These are phyloP conservation scores for Lentinula aciculospora DNA, from an alignment of 768 basidiomycete species.

Conservation along the genomic window DNA sequence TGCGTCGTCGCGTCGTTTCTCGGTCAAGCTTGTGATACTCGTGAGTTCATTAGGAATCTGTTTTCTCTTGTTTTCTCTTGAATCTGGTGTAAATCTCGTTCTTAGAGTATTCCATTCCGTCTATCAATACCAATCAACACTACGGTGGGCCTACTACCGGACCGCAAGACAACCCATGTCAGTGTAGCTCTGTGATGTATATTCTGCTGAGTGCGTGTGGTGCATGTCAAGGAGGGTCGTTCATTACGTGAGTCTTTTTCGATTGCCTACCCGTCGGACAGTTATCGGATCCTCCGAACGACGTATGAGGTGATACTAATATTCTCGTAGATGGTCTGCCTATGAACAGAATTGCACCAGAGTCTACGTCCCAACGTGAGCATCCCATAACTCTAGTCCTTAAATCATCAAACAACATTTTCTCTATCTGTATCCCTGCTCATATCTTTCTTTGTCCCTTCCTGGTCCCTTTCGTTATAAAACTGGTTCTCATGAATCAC, in stretches of 20 bases:
- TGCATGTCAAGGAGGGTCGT: background rate
- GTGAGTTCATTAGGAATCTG: background rate
- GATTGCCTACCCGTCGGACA: background rate
- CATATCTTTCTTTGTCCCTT: background rate
- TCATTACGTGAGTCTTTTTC: background rate
- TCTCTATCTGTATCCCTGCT: background rate
- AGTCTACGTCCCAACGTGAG: background rate
- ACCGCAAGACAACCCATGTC: background rate
- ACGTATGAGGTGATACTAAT: background rate
- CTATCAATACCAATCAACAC: background rate
- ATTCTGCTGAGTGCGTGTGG: conserved; percentile 1
- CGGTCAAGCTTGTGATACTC: conserved; percentile 17
- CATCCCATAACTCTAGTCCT: background rate
- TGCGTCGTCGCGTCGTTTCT: conserved; percentile 23
- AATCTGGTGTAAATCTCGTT: too few relatives aligned
- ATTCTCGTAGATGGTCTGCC: background rate
- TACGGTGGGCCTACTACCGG: background rate
- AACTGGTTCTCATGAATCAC: background rate
- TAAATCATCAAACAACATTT: background rate
- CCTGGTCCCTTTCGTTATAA: background rate
- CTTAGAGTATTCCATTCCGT: background rate
- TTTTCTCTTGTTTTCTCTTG: background rate
- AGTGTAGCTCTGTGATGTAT: conserved; percentile 1
- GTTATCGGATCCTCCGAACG: background rate
- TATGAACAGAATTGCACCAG: background rate